Base-by-base conservation (phyloP, 805 yeast species). In the Metschnikowia bowlesiae region DNA sequence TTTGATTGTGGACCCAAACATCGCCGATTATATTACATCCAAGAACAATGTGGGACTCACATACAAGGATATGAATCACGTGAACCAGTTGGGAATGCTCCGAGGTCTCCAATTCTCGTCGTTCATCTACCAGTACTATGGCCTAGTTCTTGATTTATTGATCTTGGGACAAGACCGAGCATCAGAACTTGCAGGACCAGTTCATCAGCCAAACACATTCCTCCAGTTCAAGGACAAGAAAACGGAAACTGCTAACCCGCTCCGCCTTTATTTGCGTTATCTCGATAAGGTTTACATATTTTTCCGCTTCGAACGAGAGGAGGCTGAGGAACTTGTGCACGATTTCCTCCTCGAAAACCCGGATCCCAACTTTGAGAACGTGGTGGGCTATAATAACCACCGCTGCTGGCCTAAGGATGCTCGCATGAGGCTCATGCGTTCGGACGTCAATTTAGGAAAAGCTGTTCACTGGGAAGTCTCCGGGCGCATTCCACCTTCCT, bases 381-480 rank as follows among this genome's bases (percentile, higher is more conserved):
- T 85, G 6, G 82, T 87, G 34, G 95, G 95, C 0, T 92, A 90
- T 66, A 87, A 87, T 61, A 92, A 89, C 58, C 86, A 87, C 58
- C 83, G 83, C 46, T 90, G 97, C 63, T 94, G 99, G 99, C 97
- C 99, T 3, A 73, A 87, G 41, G 98, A 94, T 63, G 73, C 84
- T 18, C 79, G 97, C 52, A 94, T 94, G 98, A 80, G 89, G 56
- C 69, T 94, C 45, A 84, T 91, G 83, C 76, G 97, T 40, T 85
- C 84, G 51, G 99, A 94, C 69, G 97, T 92, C 4, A 87, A 89
- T 57, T 73, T 94, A 6, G 99, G 98, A 1, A 74, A 94, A 50
- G 97, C 98, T 1, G 86, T 84, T 0, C 89, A 86, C 63, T 89
- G 97, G 96, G 97, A 94, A 65, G 69, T 94, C 34, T 76, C 82